phyloP scores from a whole-genome alignment of 768 basidiomycete genomes.

The Boletus bicolor region DNA sequence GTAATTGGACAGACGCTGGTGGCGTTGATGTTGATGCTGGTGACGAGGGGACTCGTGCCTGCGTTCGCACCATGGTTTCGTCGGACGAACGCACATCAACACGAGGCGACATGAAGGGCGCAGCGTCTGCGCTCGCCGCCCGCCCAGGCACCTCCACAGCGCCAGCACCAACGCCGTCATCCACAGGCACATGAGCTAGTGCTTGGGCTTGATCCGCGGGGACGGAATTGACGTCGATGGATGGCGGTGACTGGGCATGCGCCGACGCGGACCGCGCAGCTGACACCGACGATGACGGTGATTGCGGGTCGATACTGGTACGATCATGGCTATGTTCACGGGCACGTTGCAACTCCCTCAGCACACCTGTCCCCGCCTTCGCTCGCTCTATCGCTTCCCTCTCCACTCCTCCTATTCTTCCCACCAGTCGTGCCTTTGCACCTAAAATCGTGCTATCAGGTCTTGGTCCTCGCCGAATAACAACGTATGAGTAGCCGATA shows the following conservation, averaged over 20 bases:
- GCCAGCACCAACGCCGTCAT: constrained; percentile 18
- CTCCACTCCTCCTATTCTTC: constrained; percentile 31
- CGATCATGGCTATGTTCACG: constrained; percentile 19
- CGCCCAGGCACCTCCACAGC: constrained; percentile 15
- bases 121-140: constrained; percentile 16
- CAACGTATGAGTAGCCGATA: constrained; percentile 85
- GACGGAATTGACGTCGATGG: constrained; percentile 19
- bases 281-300: constrained; percentile 21
- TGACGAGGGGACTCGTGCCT: constrained; percentile 10
- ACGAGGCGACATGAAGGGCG: constrained; percentile 24
- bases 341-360: constrained; percentile 26
- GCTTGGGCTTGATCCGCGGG: constrained; percentile 21
- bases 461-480: constrained; percentile 75
- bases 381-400: constrained; percentile 30
- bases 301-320: constrained; percentile 23
- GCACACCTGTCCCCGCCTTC: constrained; percentile 13
- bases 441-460: constrained; percentile 36
- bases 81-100: constrained; percentile 19
- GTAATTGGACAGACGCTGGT: constrained; percentile 6
- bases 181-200: constrained; percentile 16
- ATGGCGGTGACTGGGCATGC: constrained; percentile 14
- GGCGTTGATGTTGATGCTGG: constrained; percentile 13
- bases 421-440: constrained; percentile 13
- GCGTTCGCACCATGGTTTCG: constrained; percentile 10
- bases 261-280: constrained; percentile 3